Conservation (phyloP, 768 basidiomycete species). For the Hericium erinaceus region DNA sequence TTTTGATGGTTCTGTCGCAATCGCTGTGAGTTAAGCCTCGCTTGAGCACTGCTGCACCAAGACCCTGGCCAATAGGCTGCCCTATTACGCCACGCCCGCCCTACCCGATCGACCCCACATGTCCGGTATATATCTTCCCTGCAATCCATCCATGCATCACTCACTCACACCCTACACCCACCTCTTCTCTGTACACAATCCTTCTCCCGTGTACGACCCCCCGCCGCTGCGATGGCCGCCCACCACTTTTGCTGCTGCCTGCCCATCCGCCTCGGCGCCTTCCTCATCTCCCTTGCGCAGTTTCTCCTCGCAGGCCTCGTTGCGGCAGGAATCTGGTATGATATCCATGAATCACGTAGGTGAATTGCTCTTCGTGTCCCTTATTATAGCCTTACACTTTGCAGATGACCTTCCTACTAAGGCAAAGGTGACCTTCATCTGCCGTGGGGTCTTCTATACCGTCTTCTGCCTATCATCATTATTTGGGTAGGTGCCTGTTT, state of each 20-base stretch:
- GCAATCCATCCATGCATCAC: neutral
- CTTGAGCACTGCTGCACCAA: too few species aligned
- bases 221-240: conserved; percentile 4
- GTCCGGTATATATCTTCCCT: neutral
- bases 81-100: too few species aligned
- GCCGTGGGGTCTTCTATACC: neutral
- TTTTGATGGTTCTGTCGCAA: too few species aligned
- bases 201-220: too few species aligned
- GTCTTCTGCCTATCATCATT: conserved; percentile 2
- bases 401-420: neutral
- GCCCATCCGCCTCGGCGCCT: conserved; percentile 12
- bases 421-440: neutral
- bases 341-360: conserved; percentile 5
- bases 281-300: conserved; percentile 10
- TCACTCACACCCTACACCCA: neutral
- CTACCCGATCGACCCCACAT: too few species aligned
- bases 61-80: too few species aligned
- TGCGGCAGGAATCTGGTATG: conserved; percentile 3
- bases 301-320: conserved; percentile 1
- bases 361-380: neutral
- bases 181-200: too few species aligned
- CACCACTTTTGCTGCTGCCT: conserved; percentile 12
- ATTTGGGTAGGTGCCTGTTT: conserved; percentile 4
- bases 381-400: neutral
- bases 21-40: too few species aligned